Evolutionary conservation across 75 land plant genomes (phyloP).

Genomic region (Cryptomeria japonica): DNA sequence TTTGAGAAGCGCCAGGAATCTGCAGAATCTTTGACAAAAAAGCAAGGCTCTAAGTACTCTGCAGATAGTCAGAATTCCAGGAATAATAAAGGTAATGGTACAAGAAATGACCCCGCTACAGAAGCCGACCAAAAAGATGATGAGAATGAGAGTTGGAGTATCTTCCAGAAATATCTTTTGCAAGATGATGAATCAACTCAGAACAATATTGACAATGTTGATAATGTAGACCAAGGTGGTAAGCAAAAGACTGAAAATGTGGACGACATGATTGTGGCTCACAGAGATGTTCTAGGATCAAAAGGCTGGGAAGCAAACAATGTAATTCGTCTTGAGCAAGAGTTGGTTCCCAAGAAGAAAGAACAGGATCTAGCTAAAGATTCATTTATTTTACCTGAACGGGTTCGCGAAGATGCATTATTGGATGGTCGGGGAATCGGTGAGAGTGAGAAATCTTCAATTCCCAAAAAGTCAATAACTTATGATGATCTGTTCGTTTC

Average conservation of each 20-base stretch:
- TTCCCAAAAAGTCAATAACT: background rate
- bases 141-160: conserved; percentile 10
- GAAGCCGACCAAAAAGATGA: conserved; percentile 35
- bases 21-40: conserved; percentile 28
- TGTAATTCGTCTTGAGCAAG: conserved; percentile 3
- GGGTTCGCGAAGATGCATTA: background rate
- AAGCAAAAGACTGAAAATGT: background rate
- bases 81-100: conserved; percentile 26
- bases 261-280: conserved; percentile 2
- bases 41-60: conserved; percentile 20
- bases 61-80: conserved; percentile 12
- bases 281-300: background rate
- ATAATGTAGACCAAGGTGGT: background rate
- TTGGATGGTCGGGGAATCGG: background rate
- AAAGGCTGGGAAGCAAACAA: background rate
- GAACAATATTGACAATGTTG: background rate
- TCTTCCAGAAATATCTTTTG: conserved; percentile 10
- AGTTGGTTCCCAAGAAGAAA: conserved; percentile 6
- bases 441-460: conserved; percentile 1
- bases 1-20: conserved; percentile 33
- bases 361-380: conserved; percentile 2
- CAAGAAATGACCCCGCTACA: conserved; percentile 24
- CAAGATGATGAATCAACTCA: background rate
- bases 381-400: conserved; percentile 10
- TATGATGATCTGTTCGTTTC: conserved; percentile 54